Evolutionary conservation across 1,284 basidiomycete species (phyloP), one percentile per base, ranked within the genome.

Genomic region (Pterulicium gracile): DNA sequence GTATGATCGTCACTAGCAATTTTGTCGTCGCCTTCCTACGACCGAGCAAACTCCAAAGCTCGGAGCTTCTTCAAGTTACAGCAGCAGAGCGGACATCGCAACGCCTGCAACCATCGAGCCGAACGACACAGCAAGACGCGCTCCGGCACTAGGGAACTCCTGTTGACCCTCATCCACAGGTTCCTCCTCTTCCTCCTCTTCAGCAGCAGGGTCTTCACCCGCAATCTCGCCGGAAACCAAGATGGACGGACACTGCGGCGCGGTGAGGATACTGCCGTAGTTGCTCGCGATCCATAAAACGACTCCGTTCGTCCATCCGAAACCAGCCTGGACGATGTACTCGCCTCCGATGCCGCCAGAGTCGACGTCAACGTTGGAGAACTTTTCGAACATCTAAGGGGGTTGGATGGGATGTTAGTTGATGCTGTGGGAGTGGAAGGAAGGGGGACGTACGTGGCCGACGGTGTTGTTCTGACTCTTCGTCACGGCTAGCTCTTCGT

Each of bases 241-340:
- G 19, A 74, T 61, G 32, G 67, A 55, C 0, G 89, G 88, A 54
- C 88, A 93, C 32, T 68, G 57, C 0, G 87, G 88, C 1, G 69
- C 58, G 40, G 71, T 73, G 34, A 92, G 72, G 27, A 79, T 63
- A 2, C 72, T 50, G 0, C 88, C 88, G 56, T 84, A 91, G 43
- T 71, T 73, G 49, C 75, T 79, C 3, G 85, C 81, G 4, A 82
- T 64, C 82, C 84, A 90, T 35, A 91, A 73, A 47, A 78, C 61
- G 10, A 86, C 87, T 24, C 88, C 90, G 59, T 93, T 93, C 21
- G 89, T 92, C 90, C 90, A 94, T n/a, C 90, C 88, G 57, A 89
- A 88, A 14, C 85, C 86, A 12, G 77, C 80, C 63, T 85, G 85
- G 2, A 88, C 86, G 1, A 77, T 82, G 55, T 93, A 93, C 68